Conservation (phyloP, 2,329 filamentous ascomycete genomes). For the Colletotrichum melonis region DNA sequence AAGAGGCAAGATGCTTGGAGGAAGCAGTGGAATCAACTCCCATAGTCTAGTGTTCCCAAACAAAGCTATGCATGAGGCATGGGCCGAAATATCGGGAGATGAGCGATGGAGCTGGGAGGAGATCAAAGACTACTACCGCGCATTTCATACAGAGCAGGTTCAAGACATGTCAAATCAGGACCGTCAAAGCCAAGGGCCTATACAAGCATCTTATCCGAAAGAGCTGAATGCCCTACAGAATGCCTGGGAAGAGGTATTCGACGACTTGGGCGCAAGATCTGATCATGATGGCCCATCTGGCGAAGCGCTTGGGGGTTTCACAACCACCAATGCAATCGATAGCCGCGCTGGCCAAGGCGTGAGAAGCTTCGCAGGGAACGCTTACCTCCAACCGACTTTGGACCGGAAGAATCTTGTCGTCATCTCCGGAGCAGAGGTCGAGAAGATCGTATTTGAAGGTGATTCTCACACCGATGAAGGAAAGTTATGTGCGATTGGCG, state of each 20-base stretch:
- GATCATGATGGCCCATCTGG: background rate
- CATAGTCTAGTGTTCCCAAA: background rate
- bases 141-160: background rate
- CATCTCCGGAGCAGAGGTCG: background rate
- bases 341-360: background rate
- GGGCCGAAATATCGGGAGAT: background rate
- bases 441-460: background rate
- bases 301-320: background rate
- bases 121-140: background rate
- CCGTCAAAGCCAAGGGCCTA: background rate
- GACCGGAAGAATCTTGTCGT: background rate
- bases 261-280: background rate
- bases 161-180: background rate
- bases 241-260: background rate
- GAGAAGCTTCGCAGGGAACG: constrained; percentile 1
- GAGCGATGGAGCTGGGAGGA: background rate
- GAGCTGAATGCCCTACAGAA: background rate
- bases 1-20: background rate
- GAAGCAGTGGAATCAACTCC: constrained; percentile 6
- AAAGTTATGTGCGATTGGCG: background rate
- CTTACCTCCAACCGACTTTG: background rate
- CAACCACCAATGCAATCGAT: background rate
- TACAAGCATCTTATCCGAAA: background rate
- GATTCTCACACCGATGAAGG: background rate
- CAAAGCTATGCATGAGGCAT: background rate